Percentiles rank a stretch among this genome's conserved stretches.
Conservation (phyloP, 2,329 filamentous ascomycete species). For the Gyromitra esculenta region DNA sequence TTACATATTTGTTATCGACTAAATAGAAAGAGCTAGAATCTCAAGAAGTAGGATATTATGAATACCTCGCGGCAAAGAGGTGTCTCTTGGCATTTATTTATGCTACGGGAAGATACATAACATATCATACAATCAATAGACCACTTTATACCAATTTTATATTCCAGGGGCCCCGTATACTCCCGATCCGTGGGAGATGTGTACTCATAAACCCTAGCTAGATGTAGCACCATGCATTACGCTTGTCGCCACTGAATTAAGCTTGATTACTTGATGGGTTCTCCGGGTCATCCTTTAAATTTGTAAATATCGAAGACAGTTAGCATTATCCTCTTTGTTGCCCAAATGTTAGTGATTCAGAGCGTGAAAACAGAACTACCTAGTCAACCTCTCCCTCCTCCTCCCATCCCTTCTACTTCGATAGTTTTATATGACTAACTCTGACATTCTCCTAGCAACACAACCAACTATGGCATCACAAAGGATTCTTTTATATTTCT, state of each 20-base stretch:
- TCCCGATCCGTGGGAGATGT: neutral
- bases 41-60: neutral
- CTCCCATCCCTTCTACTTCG: neutral
- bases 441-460: neutral
- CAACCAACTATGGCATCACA: neutral
- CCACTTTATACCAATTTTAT: neutral
- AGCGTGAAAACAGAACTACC: neutral
- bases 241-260: neutral
- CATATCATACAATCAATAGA: neutral
- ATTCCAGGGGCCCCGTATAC: neutral
- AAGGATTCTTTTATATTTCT: neutral
- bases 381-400: neutral
- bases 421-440: neutral
- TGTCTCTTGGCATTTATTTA: neutral
- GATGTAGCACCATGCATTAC: neutral
- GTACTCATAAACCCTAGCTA: neutral
- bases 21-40: neutral
- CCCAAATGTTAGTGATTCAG: neutral
- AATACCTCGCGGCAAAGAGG: neutral
- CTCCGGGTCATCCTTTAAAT: too few relatives aligned
- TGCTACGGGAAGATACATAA: neutral
- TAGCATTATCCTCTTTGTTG: too few relatives aligned
- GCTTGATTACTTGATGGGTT: neutral
- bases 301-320: too few relatives aligned
- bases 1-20: neutral